Percentiles rank a stretch among this genome's conserved stretches.
Evolutionary conservation across 208 protist genomes (phyloP).

Genomic region (Trypanosoma lewisi): DNA sequence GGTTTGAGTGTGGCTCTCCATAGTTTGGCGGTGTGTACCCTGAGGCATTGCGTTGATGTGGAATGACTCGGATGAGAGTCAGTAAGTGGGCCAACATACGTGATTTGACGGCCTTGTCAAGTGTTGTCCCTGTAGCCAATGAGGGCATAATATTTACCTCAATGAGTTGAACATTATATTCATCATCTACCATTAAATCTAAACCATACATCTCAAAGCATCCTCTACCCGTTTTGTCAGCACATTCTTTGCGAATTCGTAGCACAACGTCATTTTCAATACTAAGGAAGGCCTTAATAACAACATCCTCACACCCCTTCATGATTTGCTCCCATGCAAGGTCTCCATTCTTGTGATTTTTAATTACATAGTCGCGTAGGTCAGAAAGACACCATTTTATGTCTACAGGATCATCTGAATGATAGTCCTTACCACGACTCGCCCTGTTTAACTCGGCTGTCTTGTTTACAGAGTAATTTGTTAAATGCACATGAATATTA

Average conservation of each 20-base stretch:
- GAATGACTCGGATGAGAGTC: constrained; percentile 76
- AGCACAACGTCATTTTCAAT: constrained; percentile 82
- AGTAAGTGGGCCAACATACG: constrained; percentile 87
- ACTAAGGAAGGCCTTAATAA: constrained; percentile 91
- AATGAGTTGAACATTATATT: constrained; percentile 78
- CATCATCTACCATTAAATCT: constrained; percentile 82
- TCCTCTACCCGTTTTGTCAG: constrained; percentile 68
- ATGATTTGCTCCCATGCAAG: constrained; percentile 66
- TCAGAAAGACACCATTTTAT: constrained; percentile 91
- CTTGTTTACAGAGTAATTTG: constrained; percentile 97
- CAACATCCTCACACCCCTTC: constrained; percentile 72
- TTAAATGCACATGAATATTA: constrained; percentile 94
- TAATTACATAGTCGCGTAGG: constrained; percentile 56
- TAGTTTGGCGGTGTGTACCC: constrained; percentile 11
- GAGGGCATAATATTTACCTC: constrained; percentile 94
- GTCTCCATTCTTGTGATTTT: constrained; percentile 47
- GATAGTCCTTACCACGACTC: constrained; percentile 62
- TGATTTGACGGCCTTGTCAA: constrained; percentile 88
- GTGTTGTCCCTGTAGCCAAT: constrained; percentile 71
- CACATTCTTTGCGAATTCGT: constrained; percentile 56
- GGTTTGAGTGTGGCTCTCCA: constrained; percentile 9
- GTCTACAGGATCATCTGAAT: constrained; percentile 73
- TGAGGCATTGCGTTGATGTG: constrained; percentile 52
- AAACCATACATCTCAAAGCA: constrained; percentile 92
- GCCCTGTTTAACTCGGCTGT: constrained; percentile 66